Evolutionary conservation across 2,329 filamentous ascomycete genomes (phyloP).

Genomic region (Elsinoe necatrix): DNA sequence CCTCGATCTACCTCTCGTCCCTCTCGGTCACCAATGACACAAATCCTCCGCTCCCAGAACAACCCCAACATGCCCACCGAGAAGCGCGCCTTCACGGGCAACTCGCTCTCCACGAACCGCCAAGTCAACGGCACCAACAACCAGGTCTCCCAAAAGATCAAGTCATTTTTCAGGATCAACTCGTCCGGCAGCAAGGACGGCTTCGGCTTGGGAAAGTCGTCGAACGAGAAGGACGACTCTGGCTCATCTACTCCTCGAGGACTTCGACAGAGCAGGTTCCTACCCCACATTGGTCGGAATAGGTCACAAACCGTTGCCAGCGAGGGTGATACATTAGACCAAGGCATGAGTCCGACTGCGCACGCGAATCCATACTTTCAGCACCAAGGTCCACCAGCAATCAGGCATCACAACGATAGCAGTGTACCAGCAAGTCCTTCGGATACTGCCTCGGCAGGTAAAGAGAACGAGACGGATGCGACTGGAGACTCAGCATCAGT

Average conservation of each 20-base stretch:
- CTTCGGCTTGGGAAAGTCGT: constrained; percentile 26
- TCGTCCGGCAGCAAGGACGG: constrained; percentile 38
- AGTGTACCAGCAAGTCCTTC: constrained; percentile 89
- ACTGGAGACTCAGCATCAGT: constrained; percentile 61
- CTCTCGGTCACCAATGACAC: constrained; percentile 29
- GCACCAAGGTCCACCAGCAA: constrained; percentile 85
- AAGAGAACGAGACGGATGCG: constrained; percentile 53
- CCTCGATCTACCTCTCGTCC: neutral
- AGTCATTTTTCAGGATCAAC: constrained; percentile 62
- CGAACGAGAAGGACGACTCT: constrained; percentile 27
- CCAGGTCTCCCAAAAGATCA: constrained; percentile 56
- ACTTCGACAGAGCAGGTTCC: constrained; percentile 80
- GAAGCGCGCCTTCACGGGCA: constrained; percentile 43
- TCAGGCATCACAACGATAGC: constrained; percentile 90
- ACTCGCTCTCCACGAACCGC: constrained; percentile 35
- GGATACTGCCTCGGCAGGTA: constrained; percentile 69
- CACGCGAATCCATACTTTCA: constrained; percentile 96
- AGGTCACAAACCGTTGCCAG: constrained; percentile 85
- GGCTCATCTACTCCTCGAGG: constrained; percentile 41
- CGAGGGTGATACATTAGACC: constrained; percentile 84
- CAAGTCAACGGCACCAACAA: constrained; percentile 41
- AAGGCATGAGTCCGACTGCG: constrained; percentile 81
- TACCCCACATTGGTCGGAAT: constrained; percentile 77
- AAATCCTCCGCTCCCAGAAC: constrained; percentile 35
- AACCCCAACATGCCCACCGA: constrained; percentile 32